Conservation (phyloP, 2,329 filamentous ascomycete genomes). For the Aspergillus sergii region DNA sequence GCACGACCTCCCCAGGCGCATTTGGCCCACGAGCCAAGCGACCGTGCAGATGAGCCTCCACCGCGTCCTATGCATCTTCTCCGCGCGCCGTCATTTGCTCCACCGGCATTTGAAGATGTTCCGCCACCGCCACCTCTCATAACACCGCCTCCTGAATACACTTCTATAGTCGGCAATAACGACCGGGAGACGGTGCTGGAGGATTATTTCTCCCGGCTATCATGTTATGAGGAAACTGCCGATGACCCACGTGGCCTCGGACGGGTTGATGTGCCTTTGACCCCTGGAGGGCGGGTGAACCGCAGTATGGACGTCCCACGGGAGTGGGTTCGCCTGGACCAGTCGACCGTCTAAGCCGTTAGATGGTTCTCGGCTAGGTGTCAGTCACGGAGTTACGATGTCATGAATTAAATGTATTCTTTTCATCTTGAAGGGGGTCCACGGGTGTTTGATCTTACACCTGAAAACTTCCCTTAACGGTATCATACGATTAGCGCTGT, state of each 20-base stretch:
- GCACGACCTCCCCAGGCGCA: slow-evolving; percentile 54
- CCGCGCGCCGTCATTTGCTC: slow-evolving; percentile 82
- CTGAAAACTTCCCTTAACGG: not conserved
- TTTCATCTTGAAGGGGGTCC: not conserved
- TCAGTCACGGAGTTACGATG: slow-evolving; percentile 11
- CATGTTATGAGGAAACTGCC: slow-evolving; percentile 65
- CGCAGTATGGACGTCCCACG: slow-evolving; percentile 66
- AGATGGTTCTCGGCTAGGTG: not conserved
- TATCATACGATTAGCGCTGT: not conserved
- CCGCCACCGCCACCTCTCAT: slow-evolving; percentile 71
- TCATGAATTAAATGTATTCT: slow-evolving; percentile 2
- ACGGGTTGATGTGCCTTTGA: slow-evolving; percentile 61
- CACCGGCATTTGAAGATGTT: slow-evolving; percentile 83
- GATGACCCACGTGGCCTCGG: slow-evolving; percentile 52
- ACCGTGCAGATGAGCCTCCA: slow-evolving; percentile 45
- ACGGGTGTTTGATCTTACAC: not conserved
- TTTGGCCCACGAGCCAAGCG: slow-evolving; percentile 49
- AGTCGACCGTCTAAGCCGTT: slow-evolving; percentile 22
- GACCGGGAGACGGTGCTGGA: slow-evolving; percentile 70
- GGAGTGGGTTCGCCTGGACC: slow-evolving; percentile 52
- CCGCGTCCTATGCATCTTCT: slow-evolving; percentile 80
- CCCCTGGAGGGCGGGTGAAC: slow-evolving; percentile 63
- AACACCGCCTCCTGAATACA: slow-evolving; percentile 85
- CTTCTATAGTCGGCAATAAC: slow-evolving; percentile 70
- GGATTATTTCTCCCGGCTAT: slow-evolving; percentile 83